phyloP scores from a whole-genome alignment of 2,329 filamentous ascomycete species.

The Arthrobotrys sinensis region DNA sequence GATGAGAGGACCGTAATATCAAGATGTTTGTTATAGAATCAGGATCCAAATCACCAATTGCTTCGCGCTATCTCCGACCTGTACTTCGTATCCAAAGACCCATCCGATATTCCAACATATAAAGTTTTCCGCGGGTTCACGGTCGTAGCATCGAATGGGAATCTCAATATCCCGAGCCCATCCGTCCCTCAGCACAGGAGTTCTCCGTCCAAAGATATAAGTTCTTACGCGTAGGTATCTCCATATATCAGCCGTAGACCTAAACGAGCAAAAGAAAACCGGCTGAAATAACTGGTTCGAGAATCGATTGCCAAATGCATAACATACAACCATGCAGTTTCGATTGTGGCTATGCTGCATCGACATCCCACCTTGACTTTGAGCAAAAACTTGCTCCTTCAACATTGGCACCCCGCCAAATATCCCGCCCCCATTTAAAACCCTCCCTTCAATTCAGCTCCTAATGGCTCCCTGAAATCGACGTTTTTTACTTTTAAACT shows the following conservation, averaged over 20 bases:
- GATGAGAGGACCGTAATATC: not conserved
- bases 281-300: constrained; percentile 29
- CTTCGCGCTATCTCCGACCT: not conserved
- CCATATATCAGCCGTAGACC: constrained; percentile 15
- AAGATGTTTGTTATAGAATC: not conserved
- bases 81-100: not conserved
- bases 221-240: not conserved
- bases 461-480: constrained; percentile 24
- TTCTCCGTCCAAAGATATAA: constrained; percentile 6
- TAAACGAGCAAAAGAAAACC: constrained; percentile 27
- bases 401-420: constrained; percentile 29
- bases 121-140: constrained; percentile 20
- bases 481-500: constrained; percentile 47
- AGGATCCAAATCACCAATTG: not conserved
- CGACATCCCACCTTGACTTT: constrained; percentile 38
- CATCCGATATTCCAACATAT: constrained; percentile 18
- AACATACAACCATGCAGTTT: constrained; percentile 46
- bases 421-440: not conserved
- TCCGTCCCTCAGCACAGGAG: not conserved
- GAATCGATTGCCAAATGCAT: constrained; percentile 29
- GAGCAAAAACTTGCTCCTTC: constrained; percentile 19
- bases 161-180: constrained; percentile 12
- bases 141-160: constrained; percentile 1
- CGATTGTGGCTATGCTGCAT: constrained; percentile 59
- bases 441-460: constrained; percentile 5